Percentiles rank a stretch among this genome's conserved stretches.
Evolutionary conservation across 2,329 filamentous ascomycete species (phyloP).

Genomic region (Penicillium sp.): DNA sequence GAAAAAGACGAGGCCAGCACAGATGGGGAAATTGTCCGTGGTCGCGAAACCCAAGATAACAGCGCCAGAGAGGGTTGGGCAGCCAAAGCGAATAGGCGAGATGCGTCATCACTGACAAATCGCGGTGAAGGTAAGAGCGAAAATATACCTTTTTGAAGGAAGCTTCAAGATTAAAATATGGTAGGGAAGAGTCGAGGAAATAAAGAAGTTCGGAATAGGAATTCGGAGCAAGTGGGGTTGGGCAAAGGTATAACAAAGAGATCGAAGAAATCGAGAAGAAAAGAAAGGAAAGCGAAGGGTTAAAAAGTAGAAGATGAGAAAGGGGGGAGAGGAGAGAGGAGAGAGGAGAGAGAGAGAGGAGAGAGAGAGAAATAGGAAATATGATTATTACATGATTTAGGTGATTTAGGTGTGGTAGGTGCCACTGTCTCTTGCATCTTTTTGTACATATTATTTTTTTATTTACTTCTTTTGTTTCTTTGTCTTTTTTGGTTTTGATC

Average conservation of each 20-base stretch:
- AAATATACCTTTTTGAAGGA: not conserved
- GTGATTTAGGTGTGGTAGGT: constrained; percentile 24
- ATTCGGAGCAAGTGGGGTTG: not conserved
- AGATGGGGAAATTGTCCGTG: not conserved
- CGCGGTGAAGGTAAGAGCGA: not conserved
- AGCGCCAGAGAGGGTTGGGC: not conserved
- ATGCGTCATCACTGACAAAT: constrained; percentile 3
- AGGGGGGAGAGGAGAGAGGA: constrained; percentile 5
- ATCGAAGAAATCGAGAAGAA: not conserved
- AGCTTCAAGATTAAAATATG: not conserved
- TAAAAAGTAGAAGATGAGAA: constrained; percentile 6
- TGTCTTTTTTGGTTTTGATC: not conserved
- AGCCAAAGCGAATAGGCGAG: not conserved
- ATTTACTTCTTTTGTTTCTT: constrained; percentile 5
- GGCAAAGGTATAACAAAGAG: not conserved
- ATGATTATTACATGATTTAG: constrained; percentile 7
- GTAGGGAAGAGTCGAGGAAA: not conserved
- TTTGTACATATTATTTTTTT: constrained; percentile 15
- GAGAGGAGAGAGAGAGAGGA: constrained; percentile 5
- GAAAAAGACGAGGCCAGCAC: not conserved
- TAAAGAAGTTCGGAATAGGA: not conserved
- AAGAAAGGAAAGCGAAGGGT: constrained; percentile 1
- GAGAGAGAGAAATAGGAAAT: not conserved
- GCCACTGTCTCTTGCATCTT: constrained; percentile 12
- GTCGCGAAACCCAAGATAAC: not conserved